phyloP scores from a whole-genome alignment of 106 monocot species.

The Alisma plantagoaquatica region DNA sequence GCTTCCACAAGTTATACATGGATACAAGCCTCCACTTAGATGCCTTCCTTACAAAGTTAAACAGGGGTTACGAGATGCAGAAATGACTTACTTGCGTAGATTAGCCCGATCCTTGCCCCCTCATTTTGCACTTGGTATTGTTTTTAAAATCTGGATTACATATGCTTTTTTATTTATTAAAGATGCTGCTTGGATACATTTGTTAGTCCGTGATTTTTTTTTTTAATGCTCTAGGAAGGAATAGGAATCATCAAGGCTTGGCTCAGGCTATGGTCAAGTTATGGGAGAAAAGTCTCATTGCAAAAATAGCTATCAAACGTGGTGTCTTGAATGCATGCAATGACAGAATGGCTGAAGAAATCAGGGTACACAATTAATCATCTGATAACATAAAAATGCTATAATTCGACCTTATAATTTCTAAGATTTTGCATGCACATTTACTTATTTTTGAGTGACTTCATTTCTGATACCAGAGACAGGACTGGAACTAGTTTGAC shows the following conservation, averaged over 20 bases:
- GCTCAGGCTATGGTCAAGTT: slow-evolving; percentile 84
- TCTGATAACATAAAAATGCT: no score
- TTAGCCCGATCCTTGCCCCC: slow-evolving; percentile 78
- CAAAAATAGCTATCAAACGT: slow-evolving; percentile 94
- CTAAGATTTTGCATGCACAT: no score
- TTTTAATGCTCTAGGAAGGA: slow-evolving; percentile 51
- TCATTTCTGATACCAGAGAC: no score
- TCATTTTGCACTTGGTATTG: slow-evolving; percentile 86
- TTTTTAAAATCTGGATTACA: neutral
- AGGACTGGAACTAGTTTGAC: no score
- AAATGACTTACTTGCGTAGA: slow-evolving; percentile 76
- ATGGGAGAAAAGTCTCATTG: slow-evolving; percentile 91
- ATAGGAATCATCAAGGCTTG: slow-evolving; percentile 78
- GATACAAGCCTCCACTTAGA: slow-evolving; percentile 75
- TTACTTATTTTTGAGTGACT: no score
- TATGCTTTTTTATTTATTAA: no score
- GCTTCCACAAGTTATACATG: slow-evolving; percentile 63
- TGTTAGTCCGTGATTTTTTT: no score
- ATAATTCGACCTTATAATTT: no score
- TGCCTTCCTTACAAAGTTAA: slow-evolving; percentile 64
- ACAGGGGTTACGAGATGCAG: slow-evolving; percentile 30
- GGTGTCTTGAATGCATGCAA: slow-evolving; percentile 78
- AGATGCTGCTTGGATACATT: no score
- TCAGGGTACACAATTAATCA: slow-evolving; percentile 75
- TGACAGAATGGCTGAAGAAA: slow-evolving; percentile 94